These are phyloP conservation scores for Phaeoacremonium minimum DNA, from an alignment of 2,329 filamentous ascomycete genomes.

Conservation along the genomic window DNA sequence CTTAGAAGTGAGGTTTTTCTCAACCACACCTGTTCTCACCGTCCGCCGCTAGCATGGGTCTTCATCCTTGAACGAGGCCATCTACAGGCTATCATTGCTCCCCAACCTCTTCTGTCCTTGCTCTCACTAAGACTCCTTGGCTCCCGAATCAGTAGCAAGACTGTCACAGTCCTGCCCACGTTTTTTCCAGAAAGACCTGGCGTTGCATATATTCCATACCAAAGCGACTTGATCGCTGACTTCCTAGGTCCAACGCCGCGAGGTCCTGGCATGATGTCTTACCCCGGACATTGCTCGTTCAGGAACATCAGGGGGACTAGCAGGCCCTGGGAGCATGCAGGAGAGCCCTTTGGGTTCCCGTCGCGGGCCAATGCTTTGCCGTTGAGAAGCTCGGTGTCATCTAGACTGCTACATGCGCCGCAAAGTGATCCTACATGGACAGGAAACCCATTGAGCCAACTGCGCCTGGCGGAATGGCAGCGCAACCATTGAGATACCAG, in stretches of 20 bases:
- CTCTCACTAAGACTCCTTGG: constrained; percentile 8
- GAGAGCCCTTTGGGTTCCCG: constrained; percentile 4
- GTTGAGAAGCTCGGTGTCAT: too few relatives aligned
- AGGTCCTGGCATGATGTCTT: constrained; percentile 10
- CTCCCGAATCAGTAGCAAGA: constrained; percentile 10
- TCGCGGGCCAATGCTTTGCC: constrained; percentile 3
- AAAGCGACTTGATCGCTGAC: constrained; percentile 3
- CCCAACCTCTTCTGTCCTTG: constrained; percentile 11
- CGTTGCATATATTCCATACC: too few relatives aligned
- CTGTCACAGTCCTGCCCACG: too few relatives aligned
- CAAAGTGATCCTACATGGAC: too few relatives aligned
- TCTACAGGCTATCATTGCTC: constrained; percentile 25
- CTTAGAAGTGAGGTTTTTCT: constrained; percentile 12
- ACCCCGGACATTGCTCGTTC: constrained; percentile 8
- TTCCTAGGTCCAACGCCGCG: constrained; percentile 2
- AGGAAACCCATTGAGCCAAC: too few relatives aligned
- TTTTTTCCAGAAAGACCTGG: too few relatives aligned
- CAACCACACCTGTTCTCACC: constrained; percentile 15
- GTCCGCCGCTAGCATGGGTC: constrained; percentile 17
- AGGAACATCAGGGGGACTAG: constrained; percentile 10
- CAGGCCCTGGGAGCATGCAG: constrained; percentile 6
- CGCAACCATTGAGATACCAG: too few relatives aligned
- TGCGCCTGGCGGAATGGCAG: too few relatives aligned
- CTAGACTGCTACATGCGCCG: too few relatives aligned
- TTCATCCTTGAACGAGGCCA: constrained; percentile 11